Evolutionary conservation across 805 yeast species (phyloP), one percentile per base, ranked within the genome.

Genomic region (Saccharomyces jurei): DNA sequence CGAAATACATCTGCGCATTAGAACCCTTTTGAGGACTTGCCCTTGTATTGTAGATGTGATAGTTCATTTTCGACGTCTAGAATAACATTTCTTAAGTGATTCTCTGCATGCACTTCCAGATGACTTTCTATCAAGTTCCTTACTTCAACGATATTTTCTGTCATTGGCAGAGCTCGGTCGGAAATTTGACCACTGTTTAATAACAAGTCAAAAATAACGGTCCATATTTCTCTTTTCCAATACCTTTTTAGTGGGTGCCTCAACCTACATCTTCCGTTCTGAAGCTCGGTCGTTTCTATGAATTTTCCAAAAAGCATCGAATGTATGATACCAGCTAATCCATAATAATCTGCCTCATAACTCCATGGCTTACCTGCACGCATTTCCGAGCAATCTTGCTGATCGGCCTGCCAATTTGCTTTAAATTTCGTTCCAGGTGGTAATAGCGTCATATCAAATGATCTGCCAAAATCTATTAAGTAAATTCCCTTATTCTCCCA

Each of bases 321-420:
- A 62, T 89, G 92, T 2, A 89, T 72, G 0, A 87, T 79, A 32
- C 82, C 79, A 0, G 96, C 97, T 21, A 88, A 58, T 0, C 96
- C 96, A 66, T 79, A 86, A 65, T 89, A 89, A 70, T 90, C 97
- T 2, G 85, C 83, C 64, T 90, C 89, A 63, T 78, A 87, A 2
- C 81, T 79, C 95, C 96, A 90, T 0, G 86, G 78, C 51, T 74
- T 63, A 3, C 77, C 73, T 2, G 77, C 68, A 52, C 81, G 72
- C 82, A 87, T 81, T 61, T 85, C 89, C 4, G 81, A 81, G 64
- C 95, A 88, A 60, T 87, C 95, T 58, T 81, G 87, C 53, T 79
- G 76, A 57, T 83, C 87, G 0, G 82, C 71, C 30, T 76, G 74
- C 83, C 87, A 83, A 59, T 79, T 75, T 21, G 86, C 77, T 46